These are phyloP conservation scores for Sporothrix inflata DNA, from an alignment of 2,329 filamentous ascomycete species.

Conservation along the genomic window DNA sequence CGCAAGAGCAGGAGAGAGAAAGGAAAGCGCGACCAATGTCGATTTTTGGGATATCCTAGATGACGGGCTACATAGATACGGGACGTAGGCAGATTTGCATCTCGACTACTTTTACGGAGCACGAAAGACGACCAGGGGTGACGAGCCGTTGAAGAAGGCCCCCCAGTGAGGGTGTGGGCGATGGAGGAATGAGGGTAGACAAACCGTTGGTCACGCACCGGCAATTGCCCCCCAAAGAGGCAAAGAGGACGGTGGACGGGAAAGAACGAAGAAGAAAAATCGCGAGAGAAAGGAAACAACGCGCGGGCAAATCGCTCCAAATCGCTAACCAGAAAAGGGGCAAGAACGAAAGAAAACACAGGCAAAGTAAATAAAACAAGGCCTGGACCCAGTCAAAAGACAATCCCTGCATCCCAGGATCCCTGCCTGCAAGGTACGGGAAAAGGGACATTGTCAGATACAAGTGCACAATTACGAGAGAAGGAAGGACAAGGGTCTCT, in stretches of 20 bases:
- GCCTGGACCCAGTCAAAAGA: neutral
- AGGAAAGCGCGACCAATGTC: neutral
- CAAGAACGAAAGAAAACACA: constrained; percentile 3
- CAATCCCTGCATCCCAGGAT: neutral
- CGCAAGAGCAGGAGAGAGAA: constrained; percentile 6
- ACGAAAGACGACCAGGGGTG: constrained; percentile 4
- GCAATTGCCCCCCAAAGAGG: constrained; percentile 11
- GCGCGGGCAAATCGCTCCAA: neutral
- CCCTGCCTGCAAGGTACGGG: constrained; percentile 9
- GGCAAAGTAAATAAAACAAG: constrained; percentile 15
- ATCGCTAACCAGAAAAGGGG: constrained; percentile 15
- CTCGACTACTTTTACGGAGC: neutral
- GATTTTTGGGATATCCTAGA: neutral
- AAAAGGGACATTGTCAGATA: constrained; percentile 11
- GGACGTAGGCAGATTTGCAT: constrained; percentile 16
- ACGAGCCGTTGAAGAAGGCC: constrained; percentile 6
- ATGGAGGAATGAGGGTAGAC: neutral
- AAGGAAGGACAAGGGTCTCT: neutral
- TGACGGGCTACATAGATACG: neutral
- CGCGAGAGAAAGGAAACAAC: neutral
- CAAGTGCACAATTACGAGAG: constrained; percentile 3
- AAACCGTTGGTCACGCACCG: neutral
- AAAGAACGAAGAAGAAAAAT: neutral
- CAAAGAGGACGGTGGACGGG: neutral
- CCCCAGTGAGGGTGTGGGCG: neutral